Evolutionary conservation across 352 stramenopile genomes (phyloP).

Genomic region (Globisporangium nagaii): DNA sequence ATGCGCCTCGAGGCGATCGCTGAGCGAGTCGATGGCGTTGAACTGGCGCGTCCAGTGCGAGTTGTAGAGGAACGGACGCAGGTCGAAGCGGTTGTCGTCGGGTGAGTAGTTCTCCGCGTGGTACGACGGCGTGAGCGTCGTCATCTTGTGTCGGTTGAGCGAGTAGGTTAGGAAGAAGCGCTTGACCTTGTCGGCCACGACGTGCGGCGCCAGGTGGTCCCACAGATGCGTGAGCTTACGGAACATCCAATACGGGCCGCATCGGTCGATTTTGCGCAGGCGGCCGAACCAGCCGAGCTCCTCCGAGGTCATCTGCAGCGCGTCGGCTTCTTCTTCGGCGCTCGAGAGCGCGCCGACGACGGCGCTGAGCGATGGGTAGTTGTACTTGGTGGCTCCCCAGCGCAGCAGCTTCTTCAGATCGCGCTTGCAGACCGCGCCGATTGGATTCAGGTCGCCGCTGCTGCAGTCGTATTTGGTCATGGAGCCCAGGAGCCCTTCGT

Average conservation of each 20-base stretch:
- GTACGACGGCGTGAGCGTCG: conserved; percentile 96
- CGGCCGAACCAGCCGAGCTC: conserved; percentile 95
- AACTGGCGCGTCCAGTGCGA: conserved; percentile 94
- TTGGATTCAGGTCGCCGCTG: conserved; percentile 97
- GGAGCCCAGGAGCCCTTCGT: conserved; percentile 97
- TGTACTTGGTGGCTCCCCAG: conserved; percentile 89
- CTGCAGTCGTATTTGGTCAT: conserved; percentile 99
- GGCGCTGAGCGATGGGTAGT: conserved; percentile 87
- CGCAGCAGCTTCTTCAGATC: conserved; percentile 97
- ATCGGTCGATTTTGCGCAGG: conserved; percentile 94
- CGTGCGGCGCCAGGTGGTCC: conserved; percentile 76
- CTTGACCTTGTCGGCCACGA: conserved; percentile 89
- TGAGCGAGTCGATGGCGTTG: conserved; percentile 90
- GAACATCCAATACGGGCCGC: conserved; percentile 94
- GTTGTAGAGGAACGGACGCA: conserved; percentile 97
- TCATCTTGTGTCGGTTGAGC: conserved; percentile 99
- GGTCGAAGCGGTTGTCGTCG: conserved; percentile 98
- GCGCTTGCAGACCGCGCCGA: conserved; percentile 94
- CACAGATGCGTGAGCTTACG: conserved; percentile 84
- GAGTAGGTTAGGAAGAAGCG: conserved; percentile 98
- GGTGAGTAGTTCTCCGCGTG: conserved; percentile 98
- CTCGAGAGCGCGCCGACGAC: conserved; percentile 94
- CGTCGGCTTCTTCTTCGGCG: conserved; percentile 85
- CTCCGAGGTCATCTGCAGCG: conserved; percentile 99
- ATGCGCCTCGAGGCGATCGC: conserved; percentile 43